Percentiles rank a stretch among this genome's conserved stretches.
These are phyloP conservation scores for Metarhizium robertsii DNA, from an alignment of 2,329 filamentous ascomycete species.

Conservation along the genomic window DNA sequence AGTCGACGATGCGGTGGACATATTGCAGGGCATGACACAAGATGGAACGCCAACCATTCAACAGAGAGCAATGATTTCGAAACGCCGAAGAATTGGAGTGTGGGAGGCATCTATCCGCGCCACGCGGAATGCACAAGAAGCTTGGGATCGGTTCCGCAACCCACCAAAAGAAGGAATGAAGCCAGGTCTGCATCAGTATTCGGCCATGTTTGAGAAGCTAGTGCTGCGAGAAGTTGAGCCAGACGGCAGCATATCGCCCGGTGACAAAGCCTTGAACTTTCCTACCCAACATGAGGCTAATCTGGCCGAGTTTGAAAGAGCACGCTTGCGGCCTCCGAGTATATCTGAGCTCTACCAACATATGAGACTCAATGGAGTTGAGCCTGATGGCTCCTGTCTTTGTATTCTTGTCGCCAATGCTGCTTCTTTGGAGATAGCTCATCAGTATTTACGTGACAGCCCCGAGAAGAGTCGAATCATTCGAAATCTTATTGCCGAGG, in stretches of 20 bases:
- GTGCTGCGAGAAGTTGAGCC: conserved; percentile 21
- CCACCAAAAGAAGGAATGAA: conserved; percentile 22
- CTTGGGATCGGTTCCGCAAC: conserved; percentile 42
- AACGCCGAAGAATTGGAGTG: conserved; percentile 11
- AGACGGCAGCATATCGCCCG: conserved; percentile 35
- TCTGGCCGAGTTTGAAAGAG: conserved; percentile 55
- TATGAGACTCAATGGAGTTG: conserved; percentile 43
- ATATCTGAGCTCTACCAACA: conserved; percentile 47
- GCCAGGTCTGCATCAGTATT: conserved; percentile 39
- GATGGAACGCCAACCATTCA: conserved; percentile 50
- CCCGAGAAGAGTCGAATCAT: conserved; percentile 7
- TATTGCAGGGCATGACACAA: conserved; percentile 41
- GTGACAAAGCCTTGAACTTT: conserved; percentile 47
- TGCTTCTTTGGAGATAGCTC: conserved; percentile 32
- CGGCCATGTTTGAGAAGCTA: conserved; percentile 52
- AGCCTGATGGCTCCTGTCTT: conserved; percentile 40
- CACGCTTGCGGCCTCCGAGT: conserved; percentile 51
- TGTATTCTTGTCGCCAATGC: conserved; percentile 47
- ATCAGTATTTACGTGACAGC: conserved; percentile 41
- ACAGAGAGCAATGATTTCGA: conserved; percentile 19
- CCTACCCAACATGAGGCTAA: conserved; percentile 31
- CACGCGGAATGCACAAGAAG: conserved; percentile 52
- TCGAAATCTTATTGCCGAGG: conserved; percentile 11
- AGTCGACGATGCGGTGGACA: conserved; percentile 39
- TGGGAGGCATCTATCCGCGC: conserved; percentile 51